Evolutionary conservation across 495 filamentous ascomycete genomes (phyloP).

Genomic region (Ascodesmis nigricans): DNA sequence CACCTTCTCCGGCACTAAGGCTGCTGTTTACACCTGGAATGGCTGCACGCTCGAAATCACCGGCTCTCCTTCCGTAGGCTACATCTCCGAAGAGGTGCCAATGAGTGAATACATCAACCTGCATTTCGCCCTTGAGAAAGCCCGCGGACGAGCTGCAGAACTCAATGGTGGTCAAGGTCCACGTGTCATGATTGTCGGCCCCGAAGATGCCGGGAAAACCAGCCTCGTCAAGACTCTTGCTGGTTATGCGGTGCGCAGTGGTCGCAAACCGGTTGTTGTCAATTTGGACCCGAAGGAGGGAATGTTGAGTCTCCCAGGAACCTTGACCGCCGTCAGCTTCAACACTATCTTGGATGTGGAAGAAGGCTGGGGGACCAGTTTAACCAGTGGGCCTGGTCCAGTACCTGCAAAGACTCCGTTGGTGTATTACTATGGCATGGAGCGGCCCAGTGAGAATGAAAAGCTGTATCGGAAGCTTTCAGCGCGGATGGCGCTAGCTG

Average conservation of each 20-base stretch:
- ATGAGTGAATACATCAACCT: conserved; percentile 65
- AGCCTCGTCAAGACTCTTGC: conserved; percentile 61
- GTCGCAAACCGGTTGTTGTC: conserved; percentile 58
- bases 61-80: conserved; percentile 38
- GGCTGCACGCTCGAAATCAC: conserved; percentile 65
- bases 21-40: conserved; percentile 75
- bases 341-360: conserved; percentile 70
- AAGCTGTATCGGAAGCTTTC: conserved; percentile 50
- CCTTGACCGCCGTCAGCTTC: conserved; percentile 61
- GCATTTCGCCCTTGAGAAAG: conserved; percentile 59
- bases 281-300: conserved; percentile 75
- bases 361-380: conserved; percentile 76
- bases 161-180: conserved; percentile 32
- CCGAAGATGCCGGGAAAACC: conserved; percentile 65
- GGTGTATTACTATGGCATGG: conserved; percentile 71
- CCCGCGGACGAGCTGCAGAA: conserved; percentile 32
- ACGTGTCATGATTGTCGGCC: conserved; percentile 64
- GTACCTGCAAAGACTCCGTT: conserved; percentile 79
- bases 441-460: conserved; percentile 50
- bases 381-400: conserved; percentile 68
- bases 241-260: conserved; percentile 54
- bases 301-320: conserved; percentile 66
- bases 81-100: conserved; percentile 65
- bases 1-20: conserved; percentile 62
- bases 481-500: conserved; percentile 57